Evolutionary conservation across 345 rosid species (phyloP).

Genomic region (Linum usitatissimum): DNA sequence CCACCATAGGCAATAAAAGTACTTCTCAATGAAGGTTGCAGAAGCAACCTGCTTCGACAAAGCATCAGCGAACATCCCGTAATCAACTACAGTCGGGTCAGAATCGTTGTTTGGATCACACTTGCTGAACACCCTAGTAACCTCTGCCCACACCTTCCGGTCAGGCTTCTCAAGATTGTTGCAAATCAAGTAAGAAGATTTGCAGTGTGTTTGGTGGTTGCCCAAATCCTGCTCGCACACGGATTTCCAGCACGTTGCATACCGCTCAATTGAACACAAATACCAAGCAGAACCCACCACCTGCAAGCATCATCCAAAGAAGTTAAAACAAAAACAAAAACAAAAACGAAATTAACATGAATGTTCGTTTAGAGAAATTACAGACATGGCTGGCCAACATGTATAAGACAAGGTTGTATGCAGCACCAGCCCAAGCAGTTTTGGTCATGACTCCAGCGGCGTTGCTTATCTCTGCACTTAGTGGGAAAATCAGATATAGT

Average conservation of each 20-base stretch:
- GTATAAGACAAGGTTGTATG: constrained; percentile 39
- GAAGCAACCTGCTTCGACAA: constrained; percentile 20
- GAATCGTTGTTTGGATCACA: constrained; percentile 21
- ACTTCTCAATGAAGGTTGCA: constrained; percentile 28
- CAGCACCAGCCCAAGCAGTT: constrained; percentile 51
- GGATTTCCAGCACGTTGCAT: constrained; percentile 39
- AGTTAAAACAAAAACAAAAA: background rate
- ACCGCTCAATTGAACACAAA: constrained; percentile 35
- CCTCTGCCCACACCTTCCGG: constrained; percentile 22
- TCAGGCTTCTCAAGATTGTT: constrained; percentile 10
- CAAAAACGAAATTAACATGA: too few relatives aligned
- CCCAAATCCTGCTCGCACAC: constrained; percentile 16
- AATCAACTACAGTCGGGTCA: constrained; percentile 9
- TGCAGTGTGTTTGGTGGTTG: constrained; percentile 14
- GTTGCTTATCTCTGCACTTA: constrained; percentile 32
- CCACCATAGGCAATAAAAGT: constrained; percentile 46
- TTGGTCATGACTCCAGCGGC: constrained; percentile 34
- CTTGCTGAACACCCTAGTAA: constrained; percentile 22
- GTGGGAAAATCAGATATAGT: constrained; percentile 43
- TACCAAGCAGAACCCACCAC: constrained; percentile 41
- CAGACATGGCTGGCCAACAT: constrained; percentile 38
- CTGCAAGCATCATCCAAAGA: constrained; percentile 6
- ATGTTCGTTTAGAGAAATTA: background rate
- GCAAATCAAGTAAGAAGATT: constrained; percentile 25
- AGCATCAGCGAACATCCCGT: constrained; percentile 38